Evolutionary conservation across 163 green algal species (phyloP), one percentile per base, ranked within the genome.

Genomic region (Coccomyxa subellipsoidea): DNA sequence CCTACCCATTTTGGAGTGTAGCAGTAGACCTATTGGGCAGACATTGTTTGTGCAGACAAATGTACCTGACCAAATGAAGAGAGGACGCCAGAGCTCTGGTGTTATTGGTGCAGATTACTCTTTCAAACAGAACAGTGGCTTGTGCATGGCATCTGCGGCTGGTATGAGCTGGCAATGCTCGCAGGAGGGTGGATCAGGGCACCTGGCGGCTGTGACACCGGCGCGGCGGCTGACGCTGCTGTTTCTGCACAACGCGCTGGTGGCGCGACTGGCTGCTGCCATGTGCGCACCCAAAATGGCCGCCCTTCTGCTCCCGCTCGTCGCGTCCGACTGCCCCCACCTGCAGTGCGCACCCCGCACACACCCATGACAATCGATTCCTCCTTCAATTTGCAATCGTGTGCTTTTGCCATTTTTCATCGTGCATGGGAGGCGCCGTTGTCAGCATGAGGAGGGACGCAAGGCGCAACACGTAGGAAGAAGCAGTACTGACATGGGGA

Each of bases 151-250:
- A n/a, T n/a, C n/a, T n/a, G n/a, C n/a, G n/a, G n/a, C n/a, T n/a
- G n/a, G 66, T 4, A 4, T 73, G 21, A 10, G 21, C 80, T 69
- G 38, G 35, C 21, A 59, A 82, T 83, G 12, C 34, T 54, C 85
- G 37, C 54, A 76, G 35, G 79, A 77, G 21, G 76, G 34, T 70
- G 75, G 72, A 18, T 12, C 47, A 31, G 36, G 78, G 15, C 53
- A 80, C 0, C 39, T 88, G 38, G 54, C 21, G 7, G 25, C 27
- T 27, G 38, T 81, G 8, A 40, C 34, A 18, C 38, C 79, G 0
- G 80, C 84, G 38, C 80, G 76, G 23, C 71, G 78, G 69, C 79
- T 82, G 37, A 81, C 77, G 18, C 25, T 90, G 71, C 78, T 88
- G 80, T 54, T 38, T 7, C 34, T 89, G 15, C 83, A 79, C 54